Evolutionary conservation across 1,139 yeast genomes (phyloP), one percentile per base, ranked within the genome.

Genomic region (Candida pseudoviswanathii): DNA sequence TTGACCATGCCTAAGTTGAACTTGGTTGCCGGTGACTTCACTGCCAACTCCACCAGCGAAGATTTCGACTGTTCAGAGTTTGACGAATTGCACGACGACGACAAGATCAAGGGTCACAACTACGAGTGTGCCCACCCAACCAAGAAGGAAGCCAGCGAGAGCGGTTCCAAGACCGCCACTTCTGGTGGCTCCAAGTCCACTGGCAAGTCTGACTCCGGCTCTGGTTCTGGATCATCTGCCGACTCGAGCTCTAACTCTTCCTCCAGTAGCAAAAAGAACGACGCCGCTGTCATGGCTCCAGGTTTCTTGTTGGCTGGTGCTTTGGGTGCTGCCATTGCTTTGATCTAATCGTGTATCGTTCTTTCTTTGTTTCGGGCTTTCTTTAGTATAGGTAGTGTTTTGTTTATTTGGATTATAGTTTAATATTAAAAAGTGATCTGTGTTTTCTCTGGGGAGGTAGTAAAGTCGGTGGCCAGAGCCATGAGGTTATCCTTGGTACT

Each of bases 61-160:
- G 73, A 74, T 50, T 73, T 75, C 55, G 67, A 67, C 56, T 76
- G 81, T 63, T 49, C 61, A 31, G 66, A 51, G 30, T 73, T 73
- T 61, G 64, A 73, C 56, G 58, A 63, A 53, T 70, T 68, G 59
- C 66, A 69, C 52, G 56, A 62, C 43, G 57, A 54, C 48, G 65
- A 67, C 46, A 68, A 68, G 58, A 74, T 75, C 54, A 67, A 73
- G 61, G 80, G 80, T 52, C 78, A 76, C 67, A 73, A 75, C 68
- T 73, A 62, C 64, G 67, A 66, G 57, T 76, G 81, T 66, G 61
- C 75, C 26, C 66, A 76, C 43, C 76, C 77, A 43, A 51, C 58
- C 44, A 33, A 56, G 48, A 47, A 64, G 8, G n/a, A 22, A 22
- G 5, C 25, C 26, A 16, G 26, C 29, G 33, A 11, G 4, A 27